Evolutionary conservation across 73 alveolate genomes (phyloP), one percentile per base, ranked within the genome.

Genomic region (Paramecium biaurelia): DNA sequence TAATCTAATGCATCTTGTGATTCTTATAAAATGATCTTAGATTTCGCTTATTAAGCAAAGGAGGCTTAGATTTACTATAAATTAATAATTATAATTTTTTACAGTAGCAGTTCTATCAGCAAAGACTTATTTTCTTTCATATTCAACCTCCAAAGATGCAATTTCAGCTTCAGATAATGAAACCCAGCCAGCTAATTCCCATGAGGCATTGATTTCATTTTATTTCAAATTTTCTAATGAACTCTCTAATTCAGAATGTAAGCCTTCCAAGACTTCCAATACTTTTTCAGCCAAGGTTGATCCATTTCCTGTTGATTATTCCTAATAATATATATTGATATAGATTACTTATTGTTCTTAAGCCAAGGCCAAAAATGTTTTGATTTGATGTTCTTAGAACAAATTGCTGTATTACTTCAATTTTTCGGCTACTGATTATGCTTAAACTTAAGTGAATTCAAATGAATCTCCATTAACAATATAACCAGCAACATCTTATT

Each of bases 41-140:
- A 21, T 43, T 74, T 74, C 6, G 87, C 87, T 74, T 74, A 74
- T 74, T 74, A 18, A 21, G 87, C 87, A 5, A 74, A 38, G 2
- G 87, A 28, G 2, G 87, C 87, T 74, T 32, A 74, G 67, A 74
- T 74, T 74, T 74, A 74, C 87, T 74, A 35, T 76, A 38, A 18
- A 34, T 26, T 70, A 14, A 35, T 35, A 74, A 32, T 4, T 7
- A 12, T 24, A 2, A 8, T 35, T n/a, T 2, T 11, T 12, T 74
- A 74, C 87, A 30, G 87, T 74, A 10, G 87, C 87, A 74, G 87
- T 74, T 74, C 87, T 74, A 43, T 74, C 87, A 74, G 87, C 87
- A 43, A 74, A 74, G 7, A 74, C 87, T 74, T 28, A 34, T 35
- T 74, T 74, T 74, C 87, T 74, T 74, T 74, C 87, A 35, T 74